Conservation (phyloP, 306 rosid genomes). For the Cicer cuneatum region DNA sequence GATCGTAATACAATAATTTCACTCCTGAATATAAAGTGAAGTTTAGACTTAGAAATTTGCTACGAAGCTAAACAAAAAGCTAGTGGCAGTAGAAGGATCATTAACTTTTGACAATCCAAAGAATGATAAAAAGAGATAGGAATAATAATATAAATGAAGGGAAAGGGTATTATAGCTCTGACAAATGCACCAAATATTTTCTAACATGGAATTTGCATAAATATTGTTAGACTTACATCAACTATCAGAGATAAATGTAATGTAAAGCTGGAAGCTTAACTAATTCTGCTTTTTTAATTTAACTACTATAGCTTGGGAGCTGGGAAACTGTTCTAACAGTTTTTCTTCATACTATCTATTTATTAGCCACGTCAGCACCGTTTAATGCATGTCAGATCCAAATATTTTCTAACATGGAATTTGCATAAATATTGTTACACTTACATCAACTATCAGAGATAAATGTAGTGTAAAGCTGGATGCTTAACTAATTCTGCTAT, state of each 20-base stretch:
- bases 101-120: slow-evolving; percentile 2
- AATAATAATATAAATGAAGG: neutral
- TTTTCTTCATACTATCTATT: neutral
- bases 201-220: neutral
- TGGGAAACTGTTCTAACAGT: neutral
- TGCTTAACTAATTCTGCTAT: neutral
- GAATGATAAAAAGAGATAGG: neutral
- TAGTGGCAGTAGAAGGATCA: neutral
- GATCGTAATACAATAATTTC: slow-evolving; percentile 69
- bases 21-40: slow-evolving; percentile 54
- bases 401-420: neutral
- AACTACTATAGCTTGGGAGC: neutral
- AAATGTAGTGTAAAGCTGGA: slow-evolving; percentile 2
- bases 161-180: slow-evolving; percentile 1
- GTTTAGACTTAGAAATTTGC: neutral
- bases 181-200: neutral
- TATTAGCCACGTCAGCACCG: no score
- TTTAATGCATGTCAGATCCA: no score
- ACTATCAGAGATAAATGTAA: neutral
- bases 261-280: neutral
- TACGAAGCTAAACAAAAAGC: slow-evolving; percentile 1
- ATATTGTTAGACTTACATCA: neutral
- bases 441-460: neutral
- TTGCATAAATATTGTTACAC: neutral
- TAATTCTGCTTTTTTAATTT: neutral